A percentile compares a stretch with the other conserved stretches of the same genome.
phyloP scores from a whole-genome alignment of 2,329 filamentous ascomycete genomes.

The Botrytis galanthina region DNA sequence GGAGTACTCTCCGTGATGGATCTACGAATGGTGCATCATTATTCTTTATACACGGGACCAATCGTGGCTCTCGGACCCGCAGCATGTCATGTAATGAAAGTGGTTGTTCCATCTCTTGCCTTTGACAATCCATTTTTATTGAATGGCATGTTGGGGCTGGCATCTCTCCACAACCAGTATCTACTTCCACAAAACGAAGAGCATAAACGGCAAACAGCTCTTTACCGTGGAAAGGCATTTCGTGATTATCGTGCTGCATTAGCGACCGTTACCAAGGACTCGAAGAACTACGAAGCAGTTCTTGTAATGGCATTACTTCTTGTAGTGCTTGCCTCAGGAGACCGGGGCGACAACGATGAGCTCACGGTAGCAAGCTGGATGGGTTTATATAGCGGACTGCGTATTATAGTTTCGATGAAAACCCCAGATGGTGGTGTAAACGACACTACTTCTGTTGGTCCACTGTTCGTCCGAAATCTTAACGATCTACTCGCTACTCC shows the following conservation, averaged over 20 bases:
- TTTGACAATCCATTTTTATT: conserved; percentile 35
- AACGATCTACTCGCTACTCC: conserved; percentile 26
- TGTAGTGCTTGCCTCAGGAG: conserved; percentile 30
- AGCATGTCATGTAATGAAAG: conserved; percentile 25
- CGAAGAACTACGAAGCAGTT: conserved; percentile 32
- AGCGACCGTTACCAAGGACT: conserved; percentile 20
- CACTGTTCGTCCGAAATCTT: conserved; percentile 31
- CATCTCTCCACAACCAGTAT: conserved; percentile 34
- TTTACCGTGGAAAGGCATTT: conserved; percentile 32
- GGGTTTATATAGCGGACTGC: conserved; percentile 29
- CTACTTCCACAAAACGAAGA: conserved; percentile 24
- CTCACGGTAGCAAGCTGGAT: conserved; percentile 33
- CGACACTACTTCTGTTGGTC: conserved; percentile 22
- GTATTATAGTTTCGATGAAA: conserved; percentile 16
- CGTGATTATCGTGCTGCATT: conserved; percentile 31
- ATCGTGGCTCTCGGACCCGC: conserved; percentile 25
- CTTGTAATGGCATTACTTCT: conserved; percentile 34
- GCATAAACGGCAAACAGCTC: conserved; percentile 25
- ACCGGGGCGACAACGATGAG: conserved; percentile 25
- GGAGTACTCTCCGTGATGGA: conserved; percentile 29
- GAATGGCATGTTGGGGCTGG: conserved; percentile 34
- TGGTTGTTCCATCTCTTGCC: conserved; percentile 33
- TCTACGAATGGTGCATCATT: conserved; percentile 35
- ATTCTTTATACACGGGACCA: conserved; percentile 31
- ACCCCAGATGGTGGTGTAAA: conserved; percentile 7